These are phyloP conservation scores for Effrenium voratum DNA, from an alignment of 73 alveolate species.

Conservation along the genomic window DNA sequence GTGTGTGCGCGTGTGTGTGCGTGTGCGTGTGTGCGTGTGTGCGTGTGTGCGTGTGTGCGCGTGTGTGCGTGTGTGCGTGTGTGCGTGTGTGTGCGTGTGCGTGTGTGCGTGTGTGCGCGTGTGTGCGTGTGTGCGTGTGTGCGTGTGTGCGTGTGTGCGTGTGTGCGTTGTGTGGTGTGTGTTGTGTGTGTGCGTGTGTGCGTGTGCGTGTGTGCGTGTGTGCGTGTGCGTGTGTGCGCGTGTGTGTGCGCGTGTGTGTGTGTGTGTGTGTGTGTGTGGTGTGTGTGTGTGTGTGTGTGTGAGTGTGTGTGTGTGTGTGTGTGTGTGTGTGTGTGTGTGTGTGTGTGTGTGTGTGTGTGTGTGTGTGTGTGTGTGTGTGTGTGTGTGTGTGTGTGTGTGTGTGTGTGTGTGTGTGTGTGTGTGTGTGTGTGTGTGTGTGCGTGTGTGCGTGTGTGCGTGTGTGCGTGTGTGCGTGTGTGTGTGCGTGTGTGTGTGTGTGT, in stretches of 20 bases:
- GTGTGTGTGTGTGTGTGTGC: constrained; percentile 36
- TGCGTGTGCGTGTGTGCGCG: background rate
- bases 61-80: no score
- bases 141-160: background rate
- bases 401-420: constrained; percentile 44
- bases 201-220: background rate
- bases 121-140: no score
- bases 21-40: no score
- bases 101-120: no score
- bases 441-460: background rate
- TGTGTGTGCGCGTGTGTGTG: constrained; percentile 4
- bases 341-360: constrained; percentile 40
- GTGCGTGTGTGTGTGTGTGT: no score
- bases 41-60: no score
- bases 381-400: constrained; percentile 44
- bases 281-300: constrained; percentile 33
- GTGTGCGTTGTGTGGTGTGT: background rate
- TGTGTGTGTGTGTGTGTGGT: background rate
- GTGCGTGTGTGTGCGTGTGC: no score
- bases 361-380: constrained; percentile 40
- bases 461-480: background rate
- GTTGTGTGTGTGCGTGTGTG: constrained; percentile 12
- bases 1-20: no score
- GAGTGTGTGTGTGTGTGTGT: constrained; percentile 36
- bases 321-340: constrained; percentile 46